Evolutionary conservation across 352 stramenopile species (phyloP), one percentile per base, ranked within the genome.

Genomic region (Saprolegnia diclina): DNA sequence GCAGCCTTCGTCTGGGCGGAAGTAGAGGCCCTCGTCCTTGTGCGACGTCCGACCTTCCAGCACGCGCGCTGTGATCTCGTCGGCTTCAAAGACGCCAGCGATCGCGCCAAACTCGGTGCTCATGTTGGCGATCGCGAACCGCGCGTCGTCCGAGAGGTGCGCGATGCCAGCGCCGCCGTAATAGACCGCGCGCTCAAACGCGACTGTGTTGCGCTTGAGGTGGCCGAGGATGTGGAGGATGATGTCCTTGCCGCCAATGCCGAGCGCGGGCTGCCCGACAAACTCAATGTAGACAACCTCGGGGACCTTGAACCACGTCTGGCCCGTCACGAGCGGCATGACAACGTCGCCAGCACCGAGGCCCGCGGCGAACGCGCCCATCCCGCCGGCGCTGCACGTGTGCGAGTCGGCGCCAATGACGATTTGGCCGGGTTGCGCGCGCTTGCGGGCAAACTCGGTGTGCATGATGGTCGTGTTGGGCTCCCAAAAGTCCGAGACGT

Each of bases 401-500:
- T 92, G 85, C 5, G 64, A 79, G 71, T 92, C 85, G 16, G 85
- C 85, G 13, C 85, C 85, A n/a, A 92, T 90, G 10, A 92, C 83
- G 50, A 92, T 91, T 74, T 92, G 85, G 0, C 85, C 85, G 4
- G 85, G 85, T 56, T 92, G 85, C 21, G 83, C 85, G n/a, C 85
- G 83, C 61, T 91, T 85, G 48, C 83, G 82, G 0, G 82, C 81
- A 69, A 92, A 92, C 69, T 91, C 82, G 0, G 85, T 92, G 78
- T 92, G 85, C 80, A 92, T 89, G 78, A 92, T 92, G 73, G 85
- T 92, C 4, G 83, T 91, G 74, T 92, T 92, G 67, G 85, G 79
- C 0, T 77, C 83, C 76, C 84, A 87, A 68, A 91, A 92, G 76
- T 92, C 81, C 9, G 82, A 89, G 32, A 92, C 74, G 0, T 73